Evolutionary conservation across 1,139 yeast genomes (phyloP), one percentile per base, ranked within the genome.

Genomic region (Yarrowia galli): DNA sequence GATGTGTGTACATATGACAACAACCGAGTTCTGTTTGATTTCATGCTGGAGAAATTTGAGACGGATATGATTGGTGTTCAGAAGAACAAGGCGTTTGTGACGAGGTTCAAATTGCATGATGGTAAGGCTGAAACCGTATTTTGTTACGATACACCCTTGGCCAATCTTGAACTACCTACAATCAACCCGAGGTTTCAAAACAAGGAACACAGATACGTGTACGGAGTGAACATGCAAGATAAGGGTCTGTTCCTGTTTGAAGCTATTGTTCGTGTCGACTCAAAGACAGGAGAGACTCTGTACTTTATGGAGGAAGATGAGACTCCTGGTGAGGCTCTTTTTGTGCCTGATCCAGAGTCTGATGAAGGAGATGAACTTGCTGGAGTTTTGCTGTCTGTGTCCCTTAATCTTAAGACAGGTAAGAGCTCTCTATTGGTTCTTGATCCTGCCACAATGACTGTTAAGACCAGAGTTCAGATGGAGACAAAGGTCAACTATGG

Each of bases 221-320:
- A 58, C 16, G 64, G 64, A 12, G 64, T 58, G 16, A 58, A 43
- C 32, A 58, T 58, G 35, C 64, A 58, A 28, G 51, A 58, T 13
- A 18, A 42, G 64, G 64, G 64, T 13, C n/a, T 3, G 20, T 58
- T 58, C 32, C 32, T 58, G 51, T 58, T 58, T 43, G 64, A 58
- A 10, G 49, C 64, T 4, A 9, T 58, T 13, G 16, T 58, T 22
- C 25, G 64, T 13, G 7, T 58, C 20, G 64, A 58, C 10, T 1
- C 20, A 1, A 8, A 58, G 12, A 58, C 64, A 1, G 64, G 64
- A 32, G 64, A 58, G 35, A 18, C 28, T 1, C 3, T 58, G 20
- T 43, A 43, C 20, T 58, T 32, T 15, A 42, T 42, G 40, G 64
- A 58, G 13, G 51, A 42, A 13, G 42, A 43, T 13, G 64, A 58